Percentiles rank a stretch among this genome's conserved stretches.
Evolutionary conservation across 768 basidiomycete species (phyloP).

Genomic region (Candolleomyces eurysporus): DNA sequence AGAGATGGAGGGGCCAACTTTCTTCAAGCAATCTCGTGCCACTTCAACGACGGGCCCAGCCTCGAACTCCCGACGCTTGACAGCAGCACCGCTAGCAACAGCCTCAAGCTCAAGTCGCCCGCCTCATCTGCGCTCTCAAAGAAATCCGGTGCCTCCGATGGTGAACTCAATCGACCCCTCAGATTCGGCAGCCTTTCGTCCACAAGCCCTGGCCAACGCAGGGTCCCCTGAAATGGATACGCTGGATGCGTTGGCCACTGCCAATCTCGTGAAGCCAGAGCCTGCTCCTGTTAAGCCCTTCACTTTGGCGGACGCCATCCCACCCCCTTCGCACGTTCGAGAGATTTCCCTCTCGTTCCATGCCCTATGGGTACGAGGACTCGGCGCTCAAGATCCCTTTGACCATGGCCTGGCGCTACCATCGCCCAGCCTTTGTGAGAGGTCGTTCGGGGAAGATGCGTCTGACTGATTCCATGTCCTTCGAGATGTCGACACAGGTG

Average conservation of each 20-base stretch:
- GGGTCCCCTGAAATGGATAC: constrained; percentile 17
- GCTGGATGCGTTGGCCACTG: background rate
- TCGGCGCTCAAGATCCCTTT: constrained; percentile 68
- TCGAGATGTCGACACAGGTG: constrained; percentile 48
- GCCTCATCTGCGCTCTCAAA: constrained; percentile 27
- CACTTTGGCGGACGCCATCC: constrained; percentile 76
- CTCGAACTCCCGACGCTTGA: constrained; percentile 1
- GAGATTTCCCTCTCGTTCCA: constrained; percentile 43
- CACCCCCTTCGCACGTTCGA: constrained; percentile 52
- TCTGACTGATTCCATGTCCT: background rate
- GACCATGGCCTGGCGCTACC: constrained; percentile 58
- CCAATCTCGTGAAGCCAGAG: background rate
- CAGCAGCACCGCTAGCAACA: background rate
- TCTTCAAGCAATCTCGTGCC: constrained; percentile 5
- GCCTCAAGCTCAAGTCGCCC: background rate
- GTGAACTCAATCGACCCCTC: constrained; percentile 68
- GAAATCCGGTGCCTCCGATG: constrained; percentile 52
- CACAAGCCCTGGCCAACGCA: constrained; percentile 8
- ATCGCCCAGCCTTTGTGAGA: constrained; percentile 3
- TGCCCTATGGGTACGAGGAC: constrained; percentile 45
- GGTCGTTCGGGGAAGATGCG: background rate
- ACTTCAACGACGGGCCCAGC: constrained; percentile 28
- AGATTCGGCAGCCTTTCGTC: constrained; percentile 58
- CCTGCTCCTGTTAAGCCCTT: constrained; percentile 27
- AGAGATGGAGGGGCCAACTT: constrained; percentile 28